Evolutionary conservation across 805 yeast genomes (phyloP).

Genomic region (Candida ascalaphidarum): DNA sequence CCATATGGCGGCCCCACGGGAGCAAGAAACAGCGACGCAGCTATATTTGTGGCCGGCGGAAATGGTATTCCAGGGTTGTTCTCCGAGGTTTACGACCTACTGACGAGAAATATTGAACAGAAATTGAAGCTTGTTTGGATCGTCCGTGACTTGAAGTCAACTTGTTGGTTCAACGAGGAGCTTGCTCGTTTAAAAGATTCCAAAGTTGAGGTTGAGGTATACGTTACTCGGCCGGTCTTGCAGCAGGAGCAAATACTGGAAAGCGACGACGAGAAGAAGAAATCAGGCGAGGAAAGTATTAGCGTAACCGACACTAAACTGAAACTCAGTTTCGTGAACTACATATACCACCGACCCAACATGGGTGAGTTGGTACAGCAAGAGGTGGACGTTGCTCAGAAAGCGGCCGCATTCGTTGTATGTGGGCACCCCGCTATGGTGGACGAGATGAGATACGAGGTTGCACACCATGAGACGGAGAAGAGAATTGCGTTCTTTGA

Average conservation of each 20-base stretch:
- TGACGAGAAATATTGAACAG: conserved; percentile 9
- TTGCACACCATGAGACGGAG: conserved; percentile 31
- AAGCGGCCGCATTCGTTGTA: conserved; percentile 44
- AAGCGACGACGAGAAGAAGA: too few species aligned
- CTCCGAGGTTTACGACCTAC: conserved; percentile 27
- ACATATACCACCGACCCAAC: conserved; percentile 35
- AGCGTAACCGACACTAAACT: conserved; percentile 1
- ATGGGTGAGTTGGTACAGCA: conserved; percentile 27
- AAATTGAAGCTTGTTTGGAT: conserved; percentile 9
- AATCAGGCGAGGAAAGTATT: too few species aligned
- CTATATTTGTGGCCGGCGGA: conserved; percentile 64
- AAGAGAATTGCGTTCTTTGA: conserved; percentile 61
- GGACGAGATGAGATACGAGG: conserved; percentile 44
- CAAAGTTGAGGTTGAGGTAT: conserved; percentile 7
- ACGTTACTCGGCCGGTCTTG: conserved; percentile 6
- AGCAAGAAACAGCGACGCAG: conserved; percentile 40
- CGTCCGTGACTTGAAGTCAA: conserved; percentile 6
- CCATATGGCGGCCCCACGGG: conserved; percentile 58
- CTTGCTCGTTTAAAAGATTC: conserved; percentile 4
- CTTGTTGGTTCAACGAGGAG: conserved; percentile 8
- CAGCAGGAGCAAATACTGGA: conserved; percentile 1
- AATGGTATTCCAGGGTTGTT: conserved; percentile 59
- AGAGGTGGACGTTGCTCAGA: conserved; percentile 26
- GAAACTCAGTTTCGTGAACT: conserved; percentile 9
- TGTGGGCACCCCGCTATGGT: conserved; percentile 60